Evolutionary conservation across 495 filamentous ascomycete species (phyloP), one percentile per base, ranked within the genome.

Genomic region (Podospora appendiculata): DNA sequence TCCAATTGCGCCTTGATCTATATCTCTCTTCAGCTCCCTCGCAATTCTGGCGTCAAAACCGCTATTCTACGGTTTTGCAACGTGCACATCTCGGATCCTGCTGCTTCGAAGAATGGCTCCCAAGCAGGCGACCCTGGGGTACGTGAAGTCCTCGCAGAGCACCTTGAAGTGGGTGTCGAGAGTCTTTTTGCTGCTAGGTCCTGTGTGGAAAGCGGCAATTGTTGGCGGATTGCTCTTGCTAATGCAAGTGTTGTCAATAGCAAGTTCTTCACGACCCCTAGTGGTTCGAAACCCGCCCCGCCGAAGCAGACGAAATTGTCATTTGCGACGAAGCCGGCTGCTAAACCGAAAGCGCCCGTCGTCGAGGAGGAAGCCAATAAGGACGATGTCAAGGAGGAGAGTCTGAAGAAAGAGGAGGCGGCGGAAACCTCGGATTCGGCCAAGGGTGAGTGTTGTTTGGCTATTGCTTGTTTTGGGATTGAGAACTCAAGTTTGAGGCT

Each of bases 91-190:
- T n/a, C 36, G 39, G 33, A 50, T 13, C 33, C 48, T 50, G 13
- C 19, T 50, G 16, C 34, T 48, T 10, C 13, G 3, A 10, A 38
- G 36, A 38, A 38, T 38, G 36, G 36, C 36, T 38, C 36, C 76
- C 13, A 95, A 90, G 65, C 92, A 97, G 77, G 81, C 87, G 60
- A 96, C 90, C 8, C 69, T 97, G 64, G 89, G 89, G 92, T 97
- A 96, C 75, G 92, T 94, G 43, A 84, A 79, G 66, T 75, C 84
- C 51, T 77, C 80, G 48, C 90, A 96, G 72, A 78, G 81, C 59
- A 94, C 87, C 51, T 72, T 95, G 65, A 82, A 88, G 91, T 94
- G 80, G 75, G 88, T 84, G 5, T 11, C 16, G 18, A n/a, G 7
- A 8, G n/a, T 34, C 45, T 56, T 50, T 50, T 40, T 34, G 10